Evolutionary conservation across 2,329 filamentous ascomycete genomes (phyloP).

Genomic region (Alternaria hordeiaustralica): DNA sequence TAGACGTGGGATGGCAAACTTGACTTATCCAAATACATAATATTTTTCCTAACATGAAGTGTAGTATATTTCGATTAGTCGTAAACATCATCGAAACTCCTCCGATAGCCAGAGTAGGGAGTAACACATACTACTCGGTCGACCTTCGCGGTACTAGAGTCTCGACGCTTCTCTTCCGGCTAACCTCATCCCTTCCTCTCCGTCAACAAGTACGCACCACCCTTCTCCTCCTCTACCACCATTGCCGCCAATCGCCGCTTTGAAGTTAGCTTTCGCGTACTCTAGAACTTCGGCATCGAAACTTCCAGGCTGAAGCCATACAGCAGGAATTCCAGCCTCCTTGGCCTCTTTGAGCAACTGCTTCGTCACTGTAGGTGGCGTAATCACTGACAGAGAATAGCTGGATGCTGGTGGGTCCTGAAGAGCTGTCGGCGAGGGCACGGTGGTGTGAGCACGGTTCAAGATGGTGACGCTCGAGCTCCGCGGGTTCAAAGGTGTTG

Average conservation of each 20-base stretch:
- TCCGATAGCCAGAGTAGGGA: not conserved
- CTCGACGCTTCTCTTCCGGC: conserved; percentile 46
- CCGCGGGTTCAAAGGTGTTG: conserved; percentile 83
- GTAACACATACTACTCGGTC: not conserved
- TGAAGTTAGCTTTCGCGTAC: conserved; percentile 73
- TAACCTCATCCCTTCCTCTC: conserved; percentile 44
- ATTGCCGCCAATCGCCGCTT: conserved; percentile 67
- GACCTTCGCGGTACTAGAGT: conserved; percentile 17
- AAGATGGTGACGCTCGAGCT: conserved; percentile 68
- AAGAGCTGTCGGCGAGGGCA: conserved; percentile 70
- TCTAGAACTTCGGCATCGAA: conserved; percentile 78
- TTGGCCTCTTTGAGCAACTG: conserved; percentile 77
- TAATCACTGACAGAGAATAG: conserved; percentile 82
- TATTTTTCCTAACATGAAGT: not conserved
- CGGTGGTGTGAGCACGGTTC: conserved; percentile 65
- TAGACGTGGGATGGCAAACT: not conserved
- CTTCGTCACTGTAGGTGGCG: conserved; percentile 78
- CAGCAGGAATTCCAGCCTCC: conserved; percentile 69
- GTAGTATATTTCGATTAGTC: too few species aligned
- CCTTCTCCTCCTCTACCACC: conserved; percentile 44
- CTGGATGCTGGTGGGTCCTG: conserved; percentile 60
- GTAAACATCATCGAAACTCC: not conserved
- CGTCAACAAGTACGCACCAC: conserved; percentile 53
- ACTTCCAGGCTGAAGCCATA: conserved; percentile 79
- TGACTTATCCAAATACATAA: not conserved